These are phyloP conservation scores for Elaeis oleifera DNA, from an alignment of 202 grass and related monocot species.

Conservation along the genomic window DNA sequence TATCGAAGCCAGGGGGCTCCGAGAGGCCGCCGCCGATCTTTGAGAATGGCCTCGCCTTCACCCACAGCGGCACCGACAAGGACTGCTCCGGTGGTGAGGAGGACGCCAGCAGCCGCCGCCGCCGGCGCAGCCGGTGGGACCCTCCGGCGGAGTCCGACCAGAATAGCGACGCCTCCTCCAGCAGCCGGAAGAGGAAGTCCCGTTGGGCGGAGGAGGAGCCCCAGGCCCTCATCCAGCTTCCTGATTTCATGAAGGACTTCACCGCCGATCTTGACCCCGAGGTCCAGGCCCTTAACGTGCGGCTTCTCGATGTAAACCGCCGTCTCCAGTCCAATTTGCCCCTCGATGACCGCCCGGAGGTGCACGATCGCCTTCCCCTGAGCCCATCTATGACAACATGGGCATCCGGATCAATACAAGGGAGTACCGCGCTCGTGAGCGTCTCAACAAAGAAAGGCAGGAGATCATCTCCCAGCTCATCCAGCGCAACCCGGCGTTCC, in stretches of 20 bases:
- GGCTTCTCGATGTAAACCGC: slow-evolving; percentile 79
- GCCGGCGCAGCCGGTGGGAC: slow-evolving; percentile 88
- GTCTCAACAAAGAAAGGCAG: slow-evolving; percentile 74
- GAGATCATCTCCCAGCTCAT: slow-evolving; percentile 98
- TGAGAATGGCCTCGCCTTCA: slow-evolving; percentile 31
- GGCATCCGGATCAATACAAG: slow-evolving; percentile 91
- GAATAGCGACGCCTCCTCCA: slow-evolving; percentile 27
- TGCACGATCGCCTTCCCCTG: slow-evolving; percentile 66
- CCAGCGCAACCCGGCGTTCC: slow-evolving; percentile 84
- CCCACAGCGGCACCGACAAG: slow-evolving; percentile 15
- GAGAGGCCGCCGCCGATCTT: slow-evolving; percentile 18
- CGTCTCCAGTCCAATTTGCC: slow-evolving; percentile 49
- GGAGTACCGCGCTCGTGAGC: slow-evolving; percentile 68
- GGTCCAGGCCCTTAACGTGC: slow-evolving; percentile 76
- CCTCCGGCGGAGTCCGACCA: slow-evolving; percentile 30
- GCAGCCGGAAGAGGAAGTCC: slow-evolving; percentile 69
- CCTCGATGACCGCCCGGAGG: slow-evolving; percentile 73
- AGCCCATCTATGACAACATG: slow-evolving; percentile 88
- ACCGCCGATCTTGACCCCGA: slow-evolving; percentile 80
- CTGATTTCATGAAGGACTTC: slow-evolving; percentile 99
- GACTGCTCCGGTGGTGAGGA: slow-evolving; percentile 28
- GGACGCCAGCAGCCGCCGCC: slow-evolving; percentile 43
- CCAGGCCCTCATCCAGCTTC: slow-evolving; percentile 52
- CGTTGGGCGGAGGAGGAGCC: slow-evolving; percentile 92
- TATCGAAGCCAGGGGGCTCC: neutral